phyloP scores from a whole-genome alignment of 1,139 yeast genomes.

The Pichia sp. region DNA sequence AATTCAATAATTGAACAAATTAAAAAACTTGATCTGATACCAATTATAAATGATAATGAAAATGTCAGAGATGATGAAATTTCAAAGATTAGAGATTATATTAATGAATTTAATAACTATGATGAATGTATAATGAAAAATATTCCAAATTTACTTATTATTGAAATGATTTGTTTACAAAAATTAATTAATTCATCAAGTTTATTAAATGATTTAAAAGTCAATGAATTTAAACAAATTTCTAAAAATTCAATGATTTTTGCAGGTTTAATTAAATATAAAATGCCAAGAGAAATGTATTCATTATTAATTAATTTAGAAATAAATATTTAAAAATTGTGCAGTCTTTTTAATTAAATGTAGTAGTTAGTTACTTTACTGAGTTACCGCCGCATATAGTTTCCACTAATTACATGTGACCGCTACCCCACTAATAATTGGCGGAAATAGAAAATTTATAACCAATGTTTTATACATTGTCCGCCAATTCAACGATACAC shows the following conservation, averaged over 20 bases:
- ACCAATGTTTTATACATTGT: too few species aligned
- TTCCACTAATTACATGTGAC: too few species aligned
- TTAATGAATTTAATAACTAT: constrained; percentile 50
- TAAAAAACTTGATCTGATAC: constrained; percentile 59
- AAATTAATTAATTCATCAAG: too few species aligned
- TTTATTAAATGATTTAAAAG: constrained; percentile 32
- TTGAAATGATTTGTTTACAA: constrained; percentile 77
- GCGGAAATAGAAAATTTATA: too few species aligned
- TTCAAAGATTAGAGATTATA: constrained; percentile 47
- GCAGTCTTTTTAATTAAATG: neutral
- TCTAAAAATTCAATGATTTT: constrained; percentile 89
- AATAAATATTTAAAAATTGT: constrained; percentile 36
- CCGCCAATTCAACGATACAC: too few species aligned
- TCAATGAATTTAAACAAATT: constrained; percentile 51
- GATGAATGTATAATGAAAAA: constrained; percentile 73
- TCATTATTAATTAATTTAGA: constrained; percentile 69
- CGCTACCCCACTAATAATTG: too few species aligned
- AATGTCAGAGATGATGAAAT: constrained; percentile 38
- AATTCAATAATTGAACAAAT: constrained; percentile 39
- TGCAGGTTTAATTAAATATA: constrained; percentile 93
- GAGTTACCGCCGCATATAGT: too few species aligned
- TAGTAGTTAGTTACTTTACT: neutral
- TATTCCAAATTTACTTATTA: constrained; percentile 71
- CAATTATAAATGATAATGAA: constrained; percentile 43
- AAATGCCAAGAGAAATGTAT: constrained; percentile 90